These are phyloP conservation scores for Euphrasia confusa DNA, from an alignment of 257 asterid species.

Conservation along the genomic window DNA sequence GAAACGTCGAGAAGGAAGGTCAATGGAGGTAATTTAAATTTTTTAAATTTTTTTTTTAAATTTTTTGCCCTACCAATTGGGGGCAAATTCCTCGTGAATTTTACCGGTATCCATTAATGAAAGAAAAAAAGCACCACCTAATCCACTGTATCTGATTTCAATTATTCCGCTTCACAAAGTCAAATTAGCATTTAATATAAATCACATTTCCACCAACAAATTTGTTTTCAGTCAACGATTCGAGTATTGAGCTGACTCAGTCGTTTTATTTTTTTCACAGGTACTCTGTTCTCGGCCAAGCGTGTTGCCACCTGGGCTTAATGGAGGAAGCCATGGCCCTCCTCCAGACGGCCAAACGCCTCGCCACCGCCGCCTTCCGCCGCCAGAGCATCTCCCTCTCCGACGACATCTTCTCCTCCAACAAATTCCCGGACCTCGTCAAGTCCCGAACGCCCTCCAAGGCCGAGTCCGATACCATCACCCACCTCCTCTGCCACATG, in stretches of 20 bases:
- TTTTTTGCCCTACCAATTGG: neutral
- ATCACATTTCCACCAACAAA: slow-evolving; percentile 16
- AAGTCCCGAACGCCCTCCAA: slow-evolving; percentile 34
- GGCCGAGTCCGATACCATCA: slow-evolving; percentile 54
- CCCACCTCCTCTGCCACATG: slow-evolving; percentile 65
- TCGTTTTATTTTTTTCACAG: slow-evolving; percentile 31
- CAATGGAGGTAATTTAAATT: slow-evolving; percentile 70
- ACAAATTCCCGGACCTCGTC: slow-evolving; percentile 42
- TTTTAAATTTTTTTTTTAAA: neutral
- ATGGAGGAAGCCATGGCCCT: slow-evolving; percentile 97
- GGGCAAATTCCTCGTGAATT: slow-evolving; percentile 46
- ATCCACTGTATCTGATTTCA: neutral
- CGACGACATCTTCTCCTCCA: slow-evolving; percentile 68
- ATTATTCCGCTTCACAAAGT: slow-evolving; percentile 16
- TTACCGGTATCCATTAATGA: slow-evolving; percentile 29
- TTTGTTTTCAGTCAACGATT: slow-evolving; percentile 19
- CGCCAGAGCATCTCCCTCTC: slow-evolving; percentile 83
- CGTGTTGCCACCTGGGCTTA: slow-evolving; percentile 87
- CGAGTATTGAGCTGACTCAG: slow-evolving; percentile 20
- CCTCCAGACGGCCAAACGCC: slow-evolving; percentile 87
- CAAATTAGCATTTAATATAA: slow-evolving; percentile 17
- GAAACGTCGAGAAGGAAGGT: slow-evolving; percentile 60
- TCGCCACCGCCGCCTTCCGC: slow-evolving; percentile 83
- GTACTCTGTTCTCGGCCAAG: slow-evolving; percentile 83
- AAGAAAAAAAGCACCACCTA: slow-evolving; percentile 26